Evolutionary conservation across 1,139 yeast species (phyloP), one percentile per base, ranked within the genome.

Genomic region (Entelexis sorbosivorans): DNA sequence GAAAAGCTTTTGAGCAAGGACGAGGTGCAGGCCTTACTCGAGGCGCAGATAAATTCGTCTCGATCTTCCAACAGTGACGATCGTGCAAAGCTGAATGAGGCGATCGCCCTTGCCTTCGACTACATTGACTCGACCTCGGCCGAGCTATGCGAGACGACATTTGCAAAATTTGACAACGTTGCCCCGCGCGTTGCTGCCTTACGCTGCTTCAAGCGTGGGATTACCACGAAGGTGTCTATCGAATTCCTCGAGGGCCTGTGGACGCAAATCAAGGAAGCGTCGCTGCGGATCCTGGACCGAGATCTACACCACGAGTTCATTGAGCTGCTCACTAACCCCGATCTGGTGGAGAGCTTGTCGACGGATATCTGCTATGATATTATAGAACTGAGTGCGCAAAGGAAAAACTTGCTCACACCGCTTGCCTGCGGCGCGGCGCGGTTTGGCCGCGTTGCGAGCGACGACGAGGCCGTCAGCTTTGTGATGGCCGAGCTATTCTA

Each of bases 341-440:
- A 47, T 2, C 14, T 44, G 38, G 47, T 44, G 6, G 26, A 24
- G 28, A 14, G 26, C 16, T 20, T 33, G 10, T 51, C 43, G 0
- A 48, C 51, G 2, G 34, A 29, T 1, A 61, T 66, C 22, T 63
- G 64, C 31, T 44, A 54, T 32, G 62, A 61, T 3, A 55, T 63
- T 0, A 58, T 83, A 2, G 59, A 60, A 2, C 61, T 54, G 61
- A 67, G 93, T 1, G 72, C 66, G 50, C 81, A 85, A 0, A 76
- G 96, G 65, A 76, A 94, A 58, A 73, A 84, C 13, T 67, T 88
- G 14, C 67, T 86, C 28, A 91, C 95, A 0, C 61, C 73, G 0
- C 64, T 87, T 24, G 71, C 76, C 8, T 34, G 42, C 9, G 56
- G 52, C 2, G 50, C 56, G 4, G 5, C 39, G 6, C 40, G 51